Base-by-base conservation (phyloP, 2,329 filamentous ascomycete genomes). In the Trichoderma koningiopsis region DNA sequence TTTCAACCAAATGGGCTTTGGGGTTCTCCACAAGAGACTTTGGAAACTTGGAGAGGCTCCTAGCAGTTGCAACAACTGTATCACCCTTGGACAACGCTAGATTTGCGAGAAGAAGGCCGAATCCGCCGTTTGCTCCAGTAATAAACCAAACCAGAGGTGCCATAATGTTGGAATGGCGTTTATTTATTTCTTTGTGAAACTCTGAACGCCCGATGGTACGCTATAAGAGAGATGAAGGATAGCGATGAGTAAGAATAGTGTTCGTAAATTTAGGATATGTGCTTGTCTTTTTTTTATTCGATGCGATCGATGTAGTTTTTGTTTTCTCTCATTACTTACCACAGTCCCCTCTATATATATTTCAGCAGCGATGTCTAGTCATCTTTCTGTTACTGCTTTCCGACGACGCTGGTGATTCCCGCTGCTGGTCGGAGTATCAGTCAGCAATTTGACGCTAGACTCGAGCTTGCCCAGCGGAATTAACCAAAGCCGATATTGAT, bases 101-200 rank as follows among this genome's bases (percentile, higher is more conserved):
- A 2, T 77, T 72, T 8, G 78, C 77, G n/a, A 86, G 75, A n/a
- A 77, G 73, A 3, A 78, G 75, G 16, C 85, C 84, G 47, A 86
- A 79, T 13, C 84, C 84, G 5, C 82, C 81, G 11, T 83, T 82
- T 58, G 78, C 80, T 43, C 84, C 84, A 8, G 84, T 86, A 13
- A 85, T 76, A 59, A 86, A 78, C 81, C 83, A 85, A 6, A 64
- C 49, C 29, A 64, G 61, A 35, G 61, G 61, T 31, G 61, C 61
- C 61, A 64, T 64, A 6, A 6, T 22, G 61, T 6, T 64, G 29
- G 24, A 35, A 55, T 31, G 22, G n/a, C 27, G 5, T 29, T 53
- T 24, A 3, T 16, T 24, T 53, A 6, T 29, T 29, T 8, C 11
- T 27, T 16, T 27, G 5, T 16, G 13, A 31, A 22, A 13, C 22